phyloP scores from a whole-genome alignment of 2,329 filamentous ascomycete genomes.

The Pseudopithomyces chartarum region DNA sequence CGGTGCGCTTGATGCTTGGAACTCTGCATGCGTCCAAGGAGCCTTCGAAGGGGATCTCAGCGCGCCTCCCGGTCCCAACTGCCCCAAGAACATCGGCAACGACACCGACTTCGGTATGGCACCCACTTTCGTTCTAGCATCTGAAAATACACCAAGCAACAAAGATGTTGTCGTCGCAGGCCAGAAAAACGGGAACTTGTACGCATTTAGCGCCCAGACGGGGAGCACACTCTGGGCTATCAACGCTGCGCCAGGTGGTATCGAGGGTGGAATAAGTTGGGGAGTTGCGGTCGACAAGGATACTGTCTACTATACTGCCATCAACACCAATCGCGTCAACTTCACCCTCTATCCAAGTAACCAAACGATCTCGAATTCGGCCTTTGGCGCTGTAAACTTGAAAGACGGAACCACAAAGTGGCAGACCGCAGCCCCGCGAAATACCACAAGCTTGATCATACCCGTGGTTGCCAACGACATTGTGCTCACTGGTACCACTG shows the following conservation, averaged over 20 bases:
- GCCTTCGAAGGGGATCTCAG: not conserved
- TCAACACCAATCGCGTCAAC: slow-evolving; percentile 7
- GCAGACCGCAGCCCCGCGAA: slow-evolving; percentile 5
- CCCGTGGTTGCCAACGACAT: slow-evolving; percentile 9
- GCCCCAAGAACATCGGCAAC: slow-evolving; percentile 8
- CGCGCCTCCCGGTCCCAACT: not conserved
- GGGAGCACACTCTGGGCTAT: slow-evolving; percentile 3
- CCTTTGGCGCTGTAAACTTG: slow-evolving; percentile 6
- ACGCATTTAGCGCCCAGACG: slow-evolving; percentile 10
- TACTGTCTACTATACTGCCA: slow-evolving; percentile 8
- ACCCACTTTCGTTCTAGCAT: slow-evolving; percentile 5
- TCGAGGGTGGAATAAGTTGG: slow-evolving; percentile 10
- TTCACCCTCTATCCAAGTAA: slow-evolving; percentile 3
- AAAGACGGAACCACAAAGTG: slow-evolving; percentile 4
- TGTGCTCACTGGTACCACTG: slow-evolving; percentile 6
- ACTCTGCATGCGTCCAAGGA: slow-evolving; percentile 1
- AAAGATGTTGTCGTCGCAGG: slow-evolving; percentile 7
- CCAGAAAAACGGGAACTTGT: slow-evolving; percentile 11
- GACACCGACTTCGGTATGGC: slow-evolving; percentile 11
- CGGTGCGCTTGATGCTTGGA: slow-evolving; percentile 8
- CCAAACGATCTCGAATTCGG: not conserved
- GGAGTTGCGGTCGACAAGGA: slow-evolving; percentile 5
- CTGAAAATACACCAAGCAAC: slow-evolving; percentile 1
- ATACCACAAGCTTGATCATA: not conserved
- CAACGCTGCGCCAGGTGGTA: slow-evolving; percentile 3